These are phyloP conservation scores for Trichosporon coremiiforme DNA, from an alignment of 1,284 basidiomycete genomes.

Conservation along the genomic window DNA sequence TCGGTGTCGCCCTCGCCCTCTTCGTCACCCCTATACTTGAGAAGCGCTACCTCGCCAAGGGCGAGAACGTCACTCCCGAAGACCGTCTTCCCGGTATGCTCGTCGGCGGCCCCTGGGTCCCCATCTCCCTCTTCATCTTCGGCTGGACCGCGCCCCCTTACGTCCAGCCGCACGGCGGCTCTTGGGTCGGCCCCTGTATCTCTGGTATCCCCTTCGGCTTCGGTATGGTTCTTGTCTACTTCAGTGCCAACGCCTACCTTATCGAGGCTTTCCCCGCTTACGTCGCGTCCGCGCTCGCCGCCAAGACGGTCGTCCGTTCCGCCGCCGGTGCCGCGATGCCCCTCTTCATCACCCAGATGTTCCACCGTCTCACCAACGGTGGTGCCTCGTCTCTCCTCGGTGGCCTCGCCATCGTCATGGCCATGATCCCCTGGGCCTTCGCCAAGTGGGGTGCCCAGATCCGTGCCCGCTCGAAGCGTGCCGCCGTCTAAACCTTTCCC, in stretches of 20 bases:
- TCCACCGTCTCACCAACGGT: constrained; percentile 53
- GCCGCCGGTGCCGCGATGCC: constrained; percentile 70
- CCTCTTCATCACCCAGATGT: constrained; percentile 68
- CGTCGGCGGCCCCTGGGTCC: constrained; percentile 43
- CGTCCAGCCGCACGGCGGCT: constrained; percentile 47
- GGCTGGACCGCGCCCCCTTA: constrained; percentile 44
- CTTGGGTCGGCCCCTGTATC: constrained; percentile 56
- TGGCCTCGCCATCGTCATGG: constrained; percentile 41
- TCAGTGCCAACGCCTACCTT: constrained; percentile 35
- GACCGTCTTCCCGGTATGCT: constrained; percentile 62
- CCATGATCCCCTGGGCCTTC: constrained; percentile 43
- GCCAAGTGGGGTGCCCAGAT: constrained; percentile 36
- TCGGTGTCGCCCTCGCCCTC: constrained; percentile 64
- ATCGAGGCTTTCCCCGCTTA: constrained; percentile 56
- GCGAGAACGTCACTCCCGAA: constrained; percentile 62
- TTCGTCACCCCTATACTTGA: constrained; percentile 57
- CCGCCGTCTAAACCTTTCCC: constrained; percentile 28
- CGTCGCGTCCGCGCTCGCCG: constrained; percentile 71
- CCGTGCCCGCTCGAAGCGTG: constrained; percentile 42
- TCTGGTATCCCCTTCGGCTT: constrained; percentile 58
- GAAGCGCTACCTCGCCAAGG: constrained; percentile 48
- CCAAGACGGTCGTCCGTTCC: constrained; percentile 69
- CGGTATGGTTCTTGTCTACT: constrained; percentile 48
- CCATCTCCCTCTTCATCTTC: constrained; percentile 47
- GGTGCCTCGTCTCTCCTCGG: constrained; percentile 38